Evolutionary conservation across 163 green algal genomes (phyloP).

Genomic region (Picocystis sp.): DNA sequence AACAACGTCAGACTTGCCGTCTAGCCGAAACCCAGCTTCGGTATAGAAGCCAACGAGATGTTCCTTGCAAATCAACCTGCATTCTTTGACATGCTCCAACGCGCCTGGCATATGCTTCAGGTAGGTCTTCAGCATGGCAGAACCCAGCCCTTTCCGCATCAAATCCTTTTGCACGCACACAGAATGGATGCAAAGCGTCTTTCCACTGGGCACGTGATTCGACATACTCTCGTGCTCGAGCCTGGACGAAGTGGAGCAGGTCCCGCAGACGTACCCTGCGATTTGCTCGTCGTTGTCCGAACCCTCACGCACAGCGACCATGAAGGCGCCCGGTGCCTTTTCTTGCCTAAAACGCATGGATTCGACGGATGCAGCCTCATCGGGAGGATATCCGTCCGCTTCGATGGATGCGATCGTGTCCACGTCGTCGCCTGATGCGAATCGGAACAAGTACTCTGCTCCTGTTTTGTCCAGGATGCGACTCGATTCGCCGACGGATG

Average conservation of each 20-base stretch:
- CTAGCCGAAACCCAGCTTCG: conserved; percentile 26
- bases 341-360: too few species aligned
- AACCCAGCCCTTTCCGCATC: conserved; percentile 28
- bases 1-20: conserved; percentile 34
- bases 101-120: conserved; percentile 19
- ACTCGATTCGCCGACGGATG: too few species aligned
- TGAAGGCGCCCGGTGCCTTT: too few species aligned
- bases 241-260: conserved; percentile 10
- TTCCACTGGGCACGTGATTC: conserved; percentile 26
- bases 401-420: too few species aligned
- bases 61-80: conserved; percentile 47
- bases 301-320: too few species aligned
- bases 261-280: conserved; percentile 31
- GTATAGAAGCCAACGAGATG: conserved; percentile 36
- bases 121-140: conserved; percentile 35
- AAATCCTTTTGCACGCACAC: conserved; percentile 29
- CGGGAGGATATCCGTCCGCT: too few species aligned
- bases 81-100: conserved; percentile 11
- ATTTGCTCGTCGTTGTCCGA: neutral
- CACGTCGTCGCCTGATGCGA: too few species aligned
- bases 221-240: conserved; percentile 36
- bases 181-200: conserved; percentile 40
- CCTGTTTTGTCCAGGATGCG: too few species aligned
- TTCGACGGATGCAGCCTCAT: too few species aligned
- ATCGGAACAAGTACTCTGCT: too few species aligned